Base-by-base conservation (phyloP, 1,284 basidiomycete genomes). In the Sporisorium iseilematis-ciliati region DNA sequence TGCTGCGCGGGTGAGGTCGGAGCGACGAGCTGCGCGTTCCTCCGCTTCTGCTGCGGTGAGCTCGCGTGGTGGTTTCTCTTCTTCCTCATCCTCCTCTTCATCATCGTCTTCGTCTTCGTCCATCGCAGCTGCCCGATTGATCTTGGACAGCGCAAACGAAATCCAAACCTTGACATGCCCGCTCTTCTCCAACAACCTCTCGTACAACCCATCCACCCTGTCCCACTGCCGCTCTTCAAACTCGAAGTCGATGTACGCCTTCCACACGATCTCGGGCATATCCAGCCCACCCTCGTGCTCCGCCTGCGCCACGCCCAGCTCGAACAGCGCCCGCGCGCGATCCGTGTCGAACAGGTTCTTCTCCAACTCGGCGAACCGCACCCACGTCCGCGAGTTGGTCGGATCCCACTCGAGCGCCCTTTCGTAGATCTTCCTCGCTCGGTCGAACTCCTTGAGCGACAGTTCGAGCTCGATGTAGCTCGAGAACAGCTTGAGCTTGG, bases 321-420 rank as follows among this genome's bases (percentile, higher is more conserved):
- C 95, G 86, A 94, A 99, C 82, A 99, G 95, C 3, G 91, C 95
- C 16, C 97, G 92, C 3, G 95, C 93, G 50, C 97, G 94, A 26
- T 91, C 88, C 84, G 92, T 91, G 86, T 99, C 97, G 85, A 94
- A 93, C 1, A 99, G 89, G 58, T 93, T 93, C 0, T 91, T 90
- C 87, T 99, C 97, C 42, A 99, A 90, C 84, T 97, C 95, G 12
- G 96, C 94, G 86, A 92, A 99, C 85, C 93, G 93, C 86, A 99
- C 97, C 97, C 97, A 99, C 14, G 80, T 82, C 33, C 73, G 64
- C 23, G 79, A 68, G 63, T 80, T 84, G 61, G 63, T 77, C 11
- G 83, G 54, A 56, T 85, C 81, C 83, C 83, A 85, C 45, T 83
- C 79, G 91, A 89, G 11, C 86, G 94, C 97, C 85, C 97, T 97